A percentile compares a stretch with the other conserved stretches of the same genome.
Evolutionary conservation across 805 yeast species (phyloP).

Genomic region (Candida easanensis): DNA sequence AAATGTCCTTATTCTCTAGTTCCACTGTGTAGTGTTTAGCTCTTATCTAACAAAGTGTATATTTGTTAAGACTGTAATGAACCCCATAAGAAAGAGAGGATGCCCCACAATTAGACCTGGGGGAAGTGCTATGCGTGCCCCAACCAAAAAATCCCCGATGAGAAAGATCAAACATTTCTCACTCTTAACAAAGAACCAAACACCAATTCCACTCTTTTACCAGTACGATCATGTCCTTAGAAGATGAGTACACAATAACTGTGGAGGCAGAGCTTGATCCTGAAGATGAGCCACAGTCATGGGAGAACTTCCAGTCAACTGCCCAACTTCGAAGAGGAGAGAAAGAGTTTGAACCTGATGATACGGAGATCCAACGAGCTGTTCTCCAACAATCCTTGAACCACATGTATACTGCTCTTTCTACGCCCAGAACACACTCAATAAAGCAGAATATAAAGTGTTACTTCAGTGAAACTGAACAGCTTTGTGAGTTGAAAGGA

Average conservation of each 20-base stretch:
- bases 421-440: conserved; percentile 43
- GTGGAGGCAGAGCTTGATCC: conserved; percentile 13
- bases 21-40: too few relatives aligned
- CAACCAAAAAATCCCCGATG: too few relatives aligned
- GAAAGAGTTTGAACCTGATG: conserved; percentile 85
- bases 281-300: conserved; percentile 51
- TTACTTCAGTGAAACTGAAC: conserved; percentile 44
- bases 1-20: too few relatives aligned
- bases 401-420: conserved; percentile 72
- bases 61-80: too few relatives aligned
- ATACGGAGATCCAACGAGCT: conserved; percentile 50
- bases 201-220: too few relatives aligned
- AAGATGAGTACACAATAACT: conserved; percentile 4
- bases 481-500: conserved; percentile 58
- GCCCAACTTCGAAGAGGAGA: conserved; percentile 68
- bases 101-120: too few relatives aligned
- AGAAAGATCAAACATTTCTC: too few relatives aligned
- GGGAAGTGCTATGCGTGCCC: too few relatives aligned
- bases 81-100: too few relatives aligned
- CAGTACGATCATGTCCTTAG: too few relatives aligned
- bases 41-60: background rate
- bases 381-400: conserved; percentile 52
- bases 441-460: conserved; percentile 44
- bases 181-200: too few relatives aligned
- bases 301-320: conserved; percentile 35